A percentile compares a stretch with the other conserved stretches of the same genome.
Evolutionary conservation across 768 basidiomycete genomes (phyloP).

Genomic region (Calocybe gangraenosa): DNA sequence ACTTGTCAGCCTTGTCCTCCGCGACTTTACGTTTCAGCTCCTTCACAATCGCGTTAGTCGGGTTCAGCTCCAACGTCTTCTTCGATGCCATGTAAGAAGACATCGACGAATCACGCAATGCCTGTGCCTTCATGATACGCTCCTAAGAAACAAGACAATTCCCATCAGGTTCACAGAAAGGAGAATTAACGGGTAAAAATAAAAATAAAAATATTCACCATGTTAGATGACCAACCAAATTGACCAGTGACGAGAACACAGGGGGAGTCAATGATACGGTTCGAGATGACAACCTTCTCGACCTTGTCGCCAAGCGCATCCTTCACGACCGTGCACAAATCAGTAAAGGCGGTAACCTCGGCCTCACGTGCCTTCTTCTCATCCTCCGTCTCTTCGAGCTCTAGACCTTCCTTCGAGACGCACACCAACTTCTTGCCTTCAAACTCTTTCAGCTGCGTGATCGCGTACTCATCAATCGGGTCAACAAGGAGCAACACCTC

Average conservation of each 20-base stretch:
- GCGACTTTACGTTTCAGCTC: slow-evolving; percentile 94
- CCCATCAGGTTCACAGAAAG: not conserved
- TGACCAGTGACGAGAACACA: slow-evolving; percentile 98
- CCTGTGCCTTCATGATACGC: slow-evolving; percentile 99
- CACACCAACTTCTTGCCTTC: slow-evolving; percentile 97
- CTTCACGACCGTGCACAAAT: slow-evolving; percentile 93
- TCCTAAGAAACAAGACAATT: slow-evolving; percentile 40
- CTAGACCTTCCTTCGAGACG: slow-evolving; percentile 98
- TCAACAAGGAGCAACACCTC: slow-evolving; percentile 97
- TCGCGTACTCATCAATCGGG: slow-evolving; percentile 98
- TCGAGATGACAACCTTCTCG: slow-evolving; percentile 97
- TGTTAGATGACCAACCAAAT: slow-evolving; percentile 99
- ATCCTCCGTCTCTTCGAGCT: slow-evolving; percentile 98
- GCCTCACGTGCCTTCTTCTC: slow-evolving; percentile 92
- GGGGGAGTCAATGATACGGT: slow-evolving; percentile 95
- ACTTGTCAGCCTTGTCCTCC: slow-evolving; percentile 98
- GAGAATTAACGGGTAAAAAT: not conserved
- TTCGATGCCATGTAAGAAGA: slow-evolving; percentile 99
- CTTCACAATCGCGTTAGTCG: slow-evolving; percentile 87
- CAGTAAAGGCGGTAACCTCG: slow-evolving; percentile 77
- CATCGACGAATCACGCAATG: slow-evolving; percentile 94
- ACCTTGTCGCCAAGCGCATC: slow-evolving; percentile 99
- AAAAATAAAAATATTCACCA: slow-evolving; percentile 52
- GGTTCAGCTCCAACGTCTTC: slow-evolving; percentile 98
- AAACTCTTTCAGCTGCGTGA: slow-evolving; percentile 99